Base-by-base conservation (phyloP, 352 stramenopile genomes). In the Phytophthora cactorum region DNA sequence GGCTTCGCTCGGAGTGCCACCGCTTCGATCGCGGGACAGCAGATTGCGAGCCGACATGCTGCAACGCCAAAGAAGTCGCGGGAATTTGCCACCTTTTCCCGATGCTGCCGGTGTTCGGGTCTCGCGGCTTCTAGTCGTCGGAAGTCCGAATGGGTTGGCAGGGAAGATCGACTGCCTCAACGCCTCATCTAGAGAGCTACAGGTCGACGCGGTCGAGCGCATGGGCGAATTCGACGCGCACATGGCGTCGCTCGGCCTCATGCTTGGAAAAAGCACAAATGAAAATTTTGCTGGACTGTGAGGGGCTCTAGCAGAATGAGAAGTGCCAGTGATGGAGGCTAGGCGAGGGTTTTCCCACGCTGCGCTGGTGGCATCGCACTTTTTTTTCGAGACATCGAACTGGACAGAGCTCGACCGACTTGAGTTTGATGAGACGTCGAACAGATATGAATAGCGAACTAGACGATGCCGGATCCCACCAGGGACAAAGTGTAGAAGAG, bases 161-260 rank as follows among this genome's bases (percentile, higher is more conserved):
- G 51, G 28, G 43, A 78, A 78, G 51, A 74, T 46, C 2, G 70
- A 78, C 41, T 68, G 66, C 60, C 70, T 29, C 67, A 72, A 58
- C 4, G 52, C 66, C 43, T 78, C 70, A 6, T 78, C 70, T 12
- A 75, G 15, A 8, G 70, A 78, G 45, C 70, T 75, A 38, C 62
- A 72, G 2, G 70, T 78, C 3, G 70, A 78, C 7, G 52, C 66
- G n/a, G 70, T 78, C 12, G 70, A 78, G 8, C 66, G 70, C 56
- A 75, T 62, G 46, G 60, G 70, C 14, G 66, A 66, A 22, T 52
- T 65, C 22, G 59, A 62, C 29, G 25, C 44, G 27, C 66, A 78
- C 31, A 29, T 22, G 29, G 41, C 66, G 66, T 78, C 66, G 43
- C 70, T 78, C 10, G 66, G 34, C 61, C 70, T 67, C 70, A 77